Evolutionary conservation across 2,329 filamentous ascomycete genomes (phyloP).

Genomic region (Didymella pinodella): DNA sequence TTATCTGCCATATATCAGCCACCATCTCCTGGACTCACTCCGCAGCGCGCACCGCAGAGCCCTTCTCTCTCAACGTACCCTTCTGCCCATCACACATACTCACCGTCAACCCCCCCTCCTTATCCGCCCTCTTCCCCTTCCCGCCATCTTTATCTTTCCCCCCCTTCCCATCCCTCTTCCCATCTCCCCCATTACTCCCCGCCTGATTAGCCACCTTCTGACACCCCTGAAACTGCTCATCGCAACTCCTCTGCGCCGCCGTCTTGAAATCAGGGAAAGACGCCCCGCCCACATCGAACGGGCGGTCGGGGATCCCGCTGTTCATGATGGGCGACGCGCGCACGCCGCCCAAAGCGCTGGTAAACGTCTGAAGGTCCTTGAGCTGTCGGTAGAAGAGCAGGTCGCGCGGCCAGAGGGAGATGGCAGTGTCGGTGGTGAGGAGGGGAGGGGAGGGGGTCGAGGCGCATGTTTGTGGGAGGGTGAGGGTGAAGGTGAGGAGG

Average conservation of each 20-base stretch:
- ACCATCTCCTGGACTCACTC: neutral
- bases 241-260: slow-evolving; percentile 68
- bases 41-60: neutral
- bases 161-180: neutral
- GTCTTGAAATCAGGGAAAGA: slow-evolving; percentile 63
- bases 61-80: slow-evolving; percentile 20
- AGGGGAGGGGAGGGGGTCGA: slow-evolving; percentile 33
- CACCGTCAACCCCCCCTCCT: slow-evolving; percentile 23
- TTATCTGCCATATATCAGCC: slow-evolving; percentile 27
- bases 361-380: slow-evolving; percentile 50
- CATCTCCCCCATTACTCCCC: neutral
- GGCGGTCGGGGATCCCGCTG: slow-evolving; percentile 59
- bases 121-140: slow-evolving; percentile 7
- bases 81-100: slow-evolving; percentile 35
- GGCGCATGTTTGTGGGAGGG: slow-evolving; percentile 16
- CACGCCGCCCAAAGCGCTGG: slow-evolving; percentile 59
- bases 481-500: slow-evolving; percentile 30
- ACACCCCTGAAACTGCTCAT: slow-evolving; percentile 69
- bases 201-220: slow-evolving; percentile 50
- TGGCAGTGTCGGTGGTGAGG: slow-evolving; percentile 28
- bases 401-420: slow-evolving; percentile 43
- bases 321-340: slow-evolving; percentile 60
- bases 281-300: slow-evolving; percentile 43
- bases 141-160: neutral
- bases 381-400: slow-evolving; percentile 47